Base-by-base conservation (phyloP, 768 basidiomycete species). In the Strobilomyces dryophilus region DNA sequence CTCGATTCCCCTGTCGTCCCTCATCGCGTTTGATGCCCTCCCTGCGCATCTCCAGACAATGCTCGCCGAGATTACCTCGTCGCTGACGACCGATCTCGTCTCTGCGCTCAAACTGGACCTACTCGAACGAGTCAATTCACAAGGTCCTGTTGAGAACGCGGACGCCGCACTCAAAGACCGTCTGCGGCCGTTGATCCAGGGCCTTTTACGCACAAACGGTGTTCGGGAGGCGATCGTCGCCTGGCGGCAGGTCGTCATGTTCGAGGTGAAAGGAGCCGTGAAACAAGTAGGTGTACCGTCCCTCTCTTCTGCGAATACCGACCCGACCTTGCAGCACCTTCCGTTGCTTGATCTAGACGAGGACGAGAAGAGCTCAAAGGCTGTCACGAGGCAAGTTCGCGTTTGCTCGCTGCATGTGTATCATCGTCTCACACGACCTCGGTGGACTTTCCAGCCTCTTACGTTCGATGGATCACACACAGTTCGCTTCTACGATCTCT, bases 11-110 rank as follows among this genome's bases (percentile, higher is more conserved):
- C 73, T 95, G 11, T 86, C 87, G 0, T 81, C 83, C 1, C 72
- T 95, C 26, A 67, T 73, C 9, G 87, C 92, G 1, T 92, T 93
- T 56, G 62, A 80, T n/a, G 79, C 84, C 10, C 78, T 97, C 12
- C 92, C 93, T 0, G 64, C 74, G 6, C 87, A 89, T 59, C 74
- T 97, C 14, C 81, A 79, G n/a, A 72, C 74, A 1, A 72, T 95
- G 37, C 85, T 85, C 0, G 74, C 82, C 61, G 83, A 92, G 61
- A 91, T 97, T 57, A 82, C 88, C 0, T 73, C 79, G 3, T 87
- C 89, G 0, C 73, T 97, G 21, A 84, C 91, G 7, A 75, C 80
- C 17, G 92, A 95, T 64, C 74, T 95, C 3, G 82, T 91, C n/a
- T 75, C 76, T 24, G 78, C 86, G 3, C 76, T 95, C 27, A 78